These are phyloP conservation scores for Pseudotsuga menziesii DNA, from an alignment of 75 land plant genomes.

Conservation along the genomic window DNA sequence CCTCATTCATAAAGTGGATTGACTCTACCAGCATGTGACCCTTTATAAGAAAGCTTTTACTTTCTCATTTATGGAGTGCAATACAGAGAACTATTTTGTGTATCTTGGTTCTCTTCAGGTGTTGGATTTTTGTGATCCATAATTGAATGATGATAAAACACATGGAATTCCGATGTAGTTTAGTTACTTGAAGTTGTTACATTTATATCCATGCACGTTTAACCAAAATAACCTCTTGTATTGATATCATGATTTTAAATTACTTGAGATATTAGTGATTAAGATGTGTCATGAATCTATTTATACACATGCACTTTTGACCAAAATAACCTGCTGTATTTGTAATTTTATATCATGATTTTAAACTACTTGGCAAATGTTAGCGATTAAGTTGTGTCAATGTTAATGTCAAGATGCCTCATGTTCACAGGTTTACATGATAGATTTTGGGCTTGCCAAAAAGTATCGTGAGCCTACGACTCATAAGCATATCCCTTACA, in stretches of 20 bases:
- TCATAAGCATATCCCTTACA: constrained; percentile 76
- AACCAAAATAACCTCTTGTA: background rate
- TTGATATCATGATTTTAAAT: background rate
- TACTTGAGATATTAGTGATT: background rate
- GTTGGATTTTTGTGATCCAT: no score
- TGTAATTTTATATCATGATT: background rate
- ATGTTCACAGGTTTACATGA: constrained; percentile 59
- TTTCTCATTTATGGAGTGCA: no score
- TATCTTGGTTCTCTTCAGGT: no score
- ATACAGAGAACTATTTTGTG: no score
- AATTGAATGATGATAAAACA: no score
- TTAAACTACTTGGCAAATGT: background rate
- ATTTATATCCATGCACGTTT: background rate
- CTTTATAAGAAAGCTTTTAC: no score
- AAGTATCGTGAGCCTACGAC: constrained; percentile 70
- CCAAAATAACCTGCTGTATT: background rate
- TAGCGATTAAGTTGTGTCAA: background rate
- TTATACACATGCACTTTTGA: background rate
- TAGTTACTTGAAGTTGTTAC: no score
- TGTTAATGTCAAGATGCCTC: background rate
- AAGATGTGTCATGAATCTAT: no score
- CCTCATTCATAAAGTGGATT: no score
- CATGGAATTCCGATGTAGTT: no score
- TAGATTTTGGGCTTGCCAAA: constrained; percentile 82
- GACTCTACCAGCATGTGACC: no score